Percentiles rank a stretch among this genome's conserved stretches.
Evolutionary conservation across 2,329 filamentous ascomycete species (phyloP).

Genomic region (Colletotrichum sp.): DNA sequence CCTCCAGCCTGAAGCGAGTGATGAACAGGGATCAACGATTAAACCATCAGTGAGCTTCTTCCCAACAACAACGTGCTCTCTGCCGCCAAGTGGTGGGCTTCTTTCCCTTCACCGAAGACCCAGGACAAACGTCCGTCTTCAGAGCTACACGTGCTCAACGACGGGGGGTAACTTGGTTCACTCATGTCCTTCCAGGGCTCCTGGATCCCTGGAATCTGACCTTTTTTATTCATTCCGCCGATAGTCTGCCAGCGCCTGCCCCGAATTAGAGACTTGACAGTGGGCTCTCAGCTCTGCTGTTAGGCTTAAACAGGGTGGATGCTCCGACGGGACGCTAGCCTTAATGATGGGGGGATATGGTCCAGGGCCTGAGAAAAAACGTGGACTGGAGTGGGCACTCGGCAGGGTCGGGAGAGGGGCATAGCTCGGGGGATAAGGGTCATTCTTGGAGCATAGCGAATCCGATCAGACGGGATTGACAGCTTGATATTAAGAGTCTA

Average conservation of each 20-base stretch:
- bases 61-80: background rate
- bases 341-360: background rate
- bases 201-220: background rate
- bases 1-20: background rate
- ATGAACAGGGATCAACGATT: background rate
- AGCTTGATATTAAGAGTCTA: background rate
- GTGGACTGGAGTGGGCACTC: background rate
- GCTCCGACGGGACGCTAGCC: background rate
- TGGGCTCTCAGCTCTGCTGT: background rate
- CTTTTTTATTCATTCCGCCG: background rate
- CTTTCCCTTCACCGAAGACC: background rate
- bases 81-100: background rate
- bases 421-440: background rate
- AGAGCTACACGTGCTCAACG: background rate
- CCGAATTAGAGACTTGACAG: background rate
- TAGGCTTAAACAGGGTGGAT: background rate
- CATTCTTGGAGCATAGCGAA: background rate
- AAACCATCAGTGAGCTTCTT: background rate
- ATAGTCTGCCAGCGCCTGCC: background rate
- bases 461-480: background rate
- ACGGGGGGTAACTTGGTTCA: background rate
- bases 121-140: background rate
- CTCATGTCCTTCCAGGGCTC: background rate
- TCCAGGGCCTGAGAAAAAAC: background rate
- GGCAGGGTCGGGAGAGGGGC: background rate